phyloP scores from a whole-genome alignment of 2,329 filamentous ascomycete species.

The Ilyonectria robusta region DNA sequence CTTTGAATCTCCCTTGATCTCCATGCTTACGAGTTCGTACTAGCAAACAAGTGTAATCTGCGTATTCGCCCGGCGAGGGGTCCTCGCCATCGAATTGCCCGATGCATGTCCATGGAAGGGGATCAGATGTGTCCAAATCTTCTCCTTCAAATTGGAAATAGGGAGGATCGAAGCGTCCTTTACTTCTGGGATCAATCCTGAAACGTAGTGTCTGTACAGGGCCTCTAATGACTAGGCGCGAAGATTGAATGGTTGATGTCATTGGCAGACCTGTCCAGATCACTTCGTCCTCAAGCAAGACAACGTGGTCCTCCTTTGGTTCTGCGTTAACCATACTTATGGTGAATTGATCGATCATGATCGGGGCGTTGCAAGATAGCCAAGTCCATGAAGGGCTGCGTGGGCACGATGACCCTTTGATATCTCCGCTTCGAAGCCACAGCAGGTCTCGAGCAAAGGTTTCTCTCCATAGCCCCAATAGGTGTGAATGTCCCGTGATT shows the following conservation, averaged over 20 bases:
- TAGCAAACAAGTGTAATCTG: conserved; percentile 20
- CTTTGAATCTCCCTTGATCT: conserved; percentile 7
- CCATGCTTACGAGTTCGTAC: conserved; percentile 8
- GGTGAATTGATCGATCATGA: not conserved
- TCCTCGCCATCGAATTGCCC: conserved; percentile 17
- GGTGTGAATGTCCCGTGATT: not conserved
- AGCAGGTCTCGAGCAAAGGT: conserved; percentile 13
- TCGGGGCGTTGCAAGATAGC: conserved; percentile 13
- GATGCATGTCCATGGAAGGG: conserved; percentile 19
- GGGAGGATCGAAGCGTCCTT: not conserved
- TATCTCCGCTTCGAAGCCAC: conserved; percentile 8
- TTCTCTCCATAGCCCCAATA: conserved; percentile 22
- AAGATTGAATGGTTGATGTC: conserved; percentile 1
- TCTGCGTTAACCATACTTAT: not conserved
- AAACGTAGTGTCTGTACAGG: conserved; percentile 8
- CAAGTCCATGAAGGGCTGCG: conserved; percentile 26
- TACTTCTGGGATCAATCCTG: not conserved
- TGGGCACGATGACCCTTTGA: not conserved
- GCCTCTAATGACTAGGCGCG: not conserved
- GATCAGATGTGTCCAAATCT: not conserved
- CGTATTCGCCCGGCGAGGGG: not conserved
- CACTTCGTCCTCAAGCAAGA: not conserved
- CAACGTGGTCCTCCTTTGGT: not conserved
- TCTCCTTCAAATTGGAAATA: conserved; percentile 6
- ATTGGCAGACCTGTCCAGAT: not conserved